These are phyloP conservation scores for Cutaneotrichosporon cutaneum DNA, from an alignment of 1,284 basidiomycete species.

Conservation along the genomic window DNA sequence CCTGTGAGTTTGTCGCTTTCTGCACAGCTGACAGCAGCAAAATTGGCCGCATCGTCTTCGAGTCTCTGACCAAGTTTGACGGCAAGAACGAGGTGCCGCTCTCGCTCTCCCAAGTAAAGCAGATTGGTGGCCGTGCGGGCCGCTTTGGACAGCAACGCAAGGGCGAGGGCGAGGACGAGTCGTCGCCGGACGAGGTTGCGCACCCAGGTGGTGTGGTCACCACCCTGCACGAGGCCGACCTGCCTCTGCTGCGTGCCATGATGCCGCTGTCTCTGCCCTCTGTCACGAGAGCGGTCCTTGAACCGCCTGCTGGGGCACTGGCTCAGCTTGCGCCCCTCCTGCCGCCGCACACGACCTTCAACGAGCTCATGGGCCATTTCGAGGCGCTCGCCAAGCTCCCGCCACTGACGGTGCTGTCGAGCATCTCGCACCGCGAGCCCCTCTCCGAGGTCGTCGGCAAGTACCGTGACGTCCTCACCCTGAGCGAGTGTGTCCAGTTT, in stretches of 20 bases:
- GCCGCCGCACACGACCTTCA: conserved; percentile 46
- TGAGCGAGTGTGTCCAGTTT: conserved; percentile 59
- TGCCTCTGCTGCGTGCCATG: conserved; percentile 61
- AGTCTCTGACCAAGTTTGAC: conserved; percentile 71
- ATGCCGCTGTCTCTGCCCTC: conserved; percentile 55
- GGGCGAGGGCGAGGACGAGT: neutral
- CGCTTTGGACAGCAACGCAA: conserved; percentile 70
- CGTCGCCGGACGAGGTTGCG: conserved; percentile 37
- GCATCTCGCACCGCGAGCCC: conserved; percentile 47
- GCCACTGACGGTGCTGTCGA: conserved; percentile 56
- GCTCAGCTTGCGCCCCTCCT: conserved; percentile 52
- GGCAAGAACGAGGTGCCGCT: conserved; percentile 61
- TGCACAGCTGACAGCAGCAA: conserved; percentile 60
- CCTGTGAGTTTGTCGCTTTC: conserved; percentile 61
- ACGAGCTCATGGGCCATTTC: conserved; percentile 40
- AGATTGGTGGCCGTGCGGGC: conserved; percentile 94
- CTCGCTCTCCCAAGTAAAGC: conserved; percentile 81
- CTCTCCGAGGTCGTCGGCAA: conserved; percentile 57
- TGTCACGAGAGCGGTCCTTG: conserved; percentile 55
- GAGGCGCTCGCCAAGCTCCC: conserved; percentile 56
- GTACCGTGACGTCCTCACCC: conserved; percentile 53
- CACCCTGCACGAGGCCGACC: conserved; percentile 66
- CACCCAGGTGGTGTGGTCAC: conserved; percentile 67
- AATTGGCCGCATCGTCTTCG: conserved; percentile 88
- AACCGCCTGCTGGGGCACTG: conserved; percentile 46